phyloP scores from a whole-genome alignment of 768 basidiomycete genomes.

The Austroboletus festivus region DNA sequence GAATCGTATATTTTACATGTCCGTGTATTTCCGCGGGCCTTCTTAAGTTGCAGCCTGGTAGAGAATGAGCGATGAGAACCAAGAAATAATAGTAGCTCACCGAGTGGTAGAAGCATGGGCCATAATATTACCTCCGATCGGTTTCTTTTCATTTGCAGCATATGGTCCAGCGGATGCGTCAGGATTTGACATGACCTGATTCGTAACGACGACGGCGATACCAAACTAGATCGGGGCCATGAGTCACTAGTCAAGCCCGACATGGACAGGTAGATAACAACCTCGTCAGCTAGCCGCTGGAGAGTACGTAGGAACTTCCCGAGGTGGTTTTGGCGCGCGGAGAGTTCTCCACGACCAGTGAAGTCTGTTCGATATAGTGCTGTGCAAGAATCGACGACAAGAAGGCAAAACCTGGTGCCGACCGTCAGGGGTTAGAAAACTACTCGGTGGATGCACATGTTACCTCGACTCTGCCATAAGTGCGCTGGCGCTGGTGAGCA shows the following conservation, averaged over 20 bases:
- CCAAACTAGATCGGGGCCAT: constrained; percentile 65
- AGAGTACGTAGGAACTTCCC: constrained; percentile 93
- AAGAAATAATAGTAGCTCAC: constrained; percentile 37
- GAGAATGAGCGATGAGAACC: constrained; percentile 5
- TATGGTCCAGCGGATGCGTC: constrained; percentile 90
- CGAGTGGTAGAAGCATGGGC: constrained; percentile 98
- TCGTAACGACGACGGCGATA: constrained; percentile 94
- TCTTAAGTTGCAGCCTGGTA: constrained; percentile 81
- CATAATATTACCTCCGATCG: constrained; percentile 98
- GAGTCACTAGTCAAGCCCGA: neutral
- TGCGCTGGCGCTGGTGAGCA: constrained; percentile 91
- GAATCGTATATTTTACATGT: constrained; percentile 98
- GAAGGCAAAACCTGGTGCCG: constrained; percentile 77
- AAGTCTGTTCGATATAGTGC: constrained; percentile 95
- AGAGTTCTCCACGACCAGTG: constrained; percentile 91
- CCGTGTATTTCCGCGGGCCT: constrained; percentile 87
- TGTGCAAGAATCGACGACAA: constrained; percentile 96
- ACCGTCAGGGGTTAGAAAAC: constrained; percentile 7
- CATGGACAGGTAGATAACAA: constrained; percentile 34
- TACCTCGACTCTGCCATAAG: constrained; percentile 99
- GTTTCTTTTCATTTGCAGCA: constrained; percentile 92
- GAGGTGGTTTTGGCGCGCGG: constrained; percentile 91
- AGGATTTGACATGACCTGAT: constrained; percentile 99
- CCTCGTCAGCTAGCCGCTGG: constrained; percentile 94
- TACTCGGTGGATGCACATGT: constrained; percentile 21